Conservation (phyloP, 2,329 filamentous ascomycete genomes). For the Cadophora sp. region DNA sequence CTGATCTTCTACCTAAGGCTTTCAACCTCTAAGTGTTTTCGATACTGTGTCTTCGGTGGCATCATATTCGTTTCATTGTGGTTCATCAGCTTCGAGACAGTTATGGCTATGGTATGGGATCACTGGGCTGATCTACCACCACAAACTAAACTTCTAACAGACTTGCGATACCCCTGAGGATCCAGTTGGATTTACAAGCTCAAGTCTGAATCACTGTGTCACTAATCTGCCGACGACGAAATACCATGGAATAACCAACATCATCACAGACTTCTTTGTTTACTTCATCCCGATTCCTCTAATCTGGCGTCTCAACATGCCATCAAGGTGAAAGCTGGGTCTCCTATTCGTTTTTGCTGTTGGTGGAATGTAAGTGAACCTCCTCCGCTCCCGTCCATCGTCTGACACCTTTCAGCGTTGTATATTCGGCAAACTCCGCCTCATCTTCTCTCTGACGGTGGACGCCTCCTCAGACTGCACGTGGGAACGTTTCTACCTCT, state of each 20-base stretch:
- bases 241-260: constrained; percentile 16
- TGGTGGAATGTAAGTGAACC: constrained; percentile 6
- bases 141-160: not conserved
- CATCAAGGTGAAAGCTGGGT: not conserved
- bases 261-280: constrained; percentile 14
- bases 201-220: constrained; percentile 6
- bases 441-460: constrained; percentile 12
- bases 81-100: constrained; percentile 15
- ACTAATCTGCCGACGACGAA: constrained; percentile 1
- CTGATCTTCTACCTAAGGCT: constrained; percentile 31
- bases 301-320: constrained; percentile 17
- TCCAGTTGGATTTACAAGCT: constrained; percentile 16
- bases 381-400: not conserved
- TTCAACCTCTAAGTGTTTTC: constrained; percentile 17
- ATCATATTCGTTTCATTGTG: constrained; percentile 23
- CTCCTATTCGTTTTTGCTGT: constrained; percentile 17
- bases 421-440: constrained; percentile 17
- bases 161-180: constrained; percentile 11
- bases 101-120: constrained; percentile 11
- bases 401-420: constrained; percentile 10
- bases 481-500: constrained; percentile 25
- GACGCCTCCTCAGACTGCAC: constrained; percentile 18
- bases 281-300: constrained; percentile 12
- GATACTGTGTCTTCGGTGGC: constrained; percentile 20
- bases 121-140: too few relatives aligned